Percentiles rank a stretch among this genome's conserved stretches.
Conservation (phyloP, 1,139 yeast genomes). For the Taphrina pruni region DNA sequence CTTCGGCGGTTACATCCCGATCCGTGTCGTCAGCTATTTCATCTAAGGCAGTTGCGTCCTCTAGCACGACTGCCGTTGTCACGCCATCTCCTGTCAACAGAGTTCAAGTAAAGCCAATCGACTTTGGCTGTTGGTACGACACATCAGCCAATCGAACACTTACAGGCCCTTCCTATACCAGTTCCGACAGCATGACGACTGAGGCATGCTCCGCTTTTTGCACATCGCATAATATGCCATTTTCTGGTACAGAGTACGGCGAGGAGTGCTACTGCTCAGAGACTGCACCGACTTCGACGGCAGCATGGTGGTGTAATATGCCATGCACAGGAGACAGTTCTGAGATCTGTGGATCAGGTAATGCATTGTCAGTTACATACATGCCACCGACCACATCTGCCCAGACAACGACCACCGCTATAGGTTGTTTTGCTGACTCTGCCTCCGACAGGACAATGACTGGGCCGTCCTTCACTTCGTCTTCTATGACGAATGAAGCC, state of each 20-base stretch:
- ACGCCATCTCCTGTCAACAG: conserved; percentile 3
- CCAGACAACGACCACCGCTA: conserved; percentile 12
- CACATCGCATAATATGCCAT: conserved; percentile 25
- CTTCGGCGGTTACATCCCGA: not conserved
- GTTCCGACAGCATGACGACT: conserved; percentile 22
- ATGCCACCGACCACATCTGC: conserved; percentile 9
- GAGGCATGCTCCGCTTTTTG: conserved; percentile 31
- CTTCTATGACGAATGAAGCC: conserved; percentile 30
- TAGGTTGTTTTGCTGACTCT: conserved; percentile 36
- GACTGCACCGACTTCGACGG: conserved; percentile 25
- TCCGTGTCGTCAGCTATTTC: not conserved
- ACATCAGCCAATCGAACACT: conserved; percentile 28
- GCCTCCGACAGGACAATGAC: conserved; percentile 19
- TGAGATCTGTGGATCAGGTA: conserved; percentile 36
- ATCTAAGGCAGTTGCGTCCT: conserved; percentile 5
- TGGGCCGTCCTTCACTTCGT: conserved; percentile 26
- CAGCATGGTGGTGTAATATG: conserved; percentile 40
- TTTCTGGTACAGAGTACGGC: conserved; percentile 40
- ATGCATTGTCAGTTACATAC: conserved; percentile 27
- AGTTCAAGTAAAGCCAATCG: conserved; percentile 12
- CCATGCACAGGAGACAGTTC: conserved; percentile 33
- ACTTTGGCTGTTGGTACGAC: conserved; percentile 39
- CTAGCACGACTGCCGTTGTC: conserved; percentile 2
- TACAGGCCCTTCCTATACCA: conserved; percentile 22
- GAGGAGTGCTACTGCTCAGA: conserved; percentile 37